A percentile compares a stretch with the other conserved stretches of the same genome.
These are phyloP conservation scores for Polyporus arcularius DNA, from an alignment of 768 basidiomycete species.

Conservation along the genomic window DNA sequence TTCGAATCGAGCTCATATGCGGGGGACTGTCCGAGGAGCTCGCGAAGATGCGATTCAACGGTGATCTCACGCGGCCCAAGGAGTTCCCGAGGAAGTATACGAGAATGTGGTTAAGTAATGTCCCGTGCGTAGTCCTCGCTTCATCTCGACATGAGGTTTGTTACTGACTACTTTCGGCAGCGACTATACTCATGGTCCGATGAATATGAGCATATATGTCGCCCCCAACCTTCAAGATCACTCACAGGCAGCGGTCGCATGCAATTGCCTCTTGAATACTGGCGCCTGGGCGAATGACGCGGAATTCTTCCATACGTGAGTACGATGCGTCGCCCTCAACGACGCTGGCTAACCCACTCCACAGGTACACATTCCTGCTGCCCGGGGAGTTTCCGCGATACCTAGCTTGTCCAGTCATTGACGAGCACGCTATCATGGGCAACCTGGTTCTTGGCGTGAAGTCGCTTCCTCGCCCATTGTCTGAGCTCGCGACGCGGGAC, in stretches of 20 bases:
- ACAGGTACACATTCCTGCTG: not conserved
- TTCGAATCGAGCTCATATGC: slow-evolving; percentile 28
- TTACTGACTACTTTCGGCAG: slow-evolving; percentile 11
- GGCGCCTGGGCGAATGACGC: slow-evolving; percentile 30
- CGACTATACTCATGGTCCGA: slow-evolving; percentile 35
- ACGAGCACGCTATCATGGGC: slow-evolving; percentile 25
- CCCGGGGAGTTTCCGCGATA: slow-evolving; percentile 30
- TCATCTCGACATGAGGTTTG: too few species aligned
- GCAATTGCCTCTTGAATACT: slow-evolving; percentile 33
- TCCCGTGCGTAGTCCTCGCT: slow-evolving; percentile 27
- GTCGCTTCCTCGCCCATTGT: slow-evolving; percentile 4
- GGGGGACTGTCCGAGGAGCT: slow-evolving; percentile 35
- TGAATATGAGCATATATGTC: slow-evolving; percentile 30
- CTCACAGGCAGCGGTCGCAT: slow-evolving; percentile 28
- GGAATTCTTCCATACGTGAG: slow-evolving; percentile 1
- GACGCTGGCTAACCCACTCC: not conserved
- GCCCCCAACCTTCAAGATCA: slow-evolving; percentile 30
- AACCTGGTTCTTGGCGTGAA: not conserved
- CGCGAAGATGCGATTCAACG: slow-evolving; percentile 30
- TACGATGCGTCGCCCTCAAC: not conserved
- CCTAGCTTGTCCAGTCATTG: slow-evolving; percentile 30
- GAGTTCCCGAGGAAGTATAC: slow-evolving; percentile 34
- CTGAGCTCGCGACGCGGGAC: slow-evolving; percentile 26
- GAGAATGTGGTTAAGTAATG: slow-evolving; percentile 38
- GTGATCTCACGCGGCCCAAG: slow-evolving; percentile 26